A percentile compares a stretch with the other conserved stretches of the same genome.
Evolutionary conservation across 2,329 filamentous ascomycete genomes (phyloP).

Genomic region (Nigrospora osmanthi): DNA sequence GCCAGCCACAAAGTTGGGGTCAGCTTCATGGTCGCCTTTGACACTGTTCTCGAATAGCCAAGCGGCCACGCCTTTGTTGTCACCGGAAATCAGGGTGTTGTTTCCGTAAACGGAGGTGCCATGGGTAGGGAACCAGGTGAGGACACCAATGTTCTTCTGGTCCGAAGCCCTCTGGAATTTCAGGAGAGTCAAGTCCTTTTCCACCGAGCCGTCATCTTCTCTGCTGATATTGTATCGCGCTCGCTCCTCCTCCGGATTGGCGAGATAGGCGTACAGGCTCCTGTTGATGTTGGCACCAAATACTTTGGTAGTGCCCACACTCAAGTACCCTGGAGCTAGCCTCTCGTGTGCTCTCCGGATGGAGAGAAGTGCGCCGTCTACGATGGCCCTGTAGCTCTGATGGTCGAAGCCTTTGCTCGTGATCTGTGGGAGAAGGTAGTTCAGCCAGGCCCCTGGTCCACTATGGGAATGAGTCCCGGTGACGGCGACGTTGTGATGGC

Average conservation of each 20-base stretch:
- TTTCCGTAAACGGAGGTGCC: slow-evolving; percentile 87
- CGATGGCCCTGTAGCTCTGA: slow-evolving; percentile 83
- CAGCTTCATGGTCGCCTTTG: slow-evolving; percentile 42
- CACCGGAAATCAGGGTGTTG: slow-evolving; percentile 85
- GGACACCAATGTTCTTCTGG: slow-evolving; percentile 66
- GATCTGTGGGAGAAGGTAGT: slow-evolving; percentile 88
- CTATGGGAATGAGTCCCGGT: slow-evolving; percentile 92
- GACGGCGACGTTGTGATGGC: slow-evolving; percentile 74
- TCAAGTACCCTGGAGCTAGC: slow-evolving; percentile 39
- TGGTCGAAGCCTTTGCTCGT: slow-evolving; percentile 79
- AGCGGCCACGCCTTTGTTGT: slow-evolving; percentile 93
- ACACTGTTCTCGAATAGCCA: slow-evolving; percentile 73
- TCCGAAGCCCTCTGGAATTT: slow-evolving; percentile 70
- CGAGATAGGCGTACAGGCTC: slow-evolving; percentile 79
- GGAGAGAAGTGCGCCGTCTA: slow-evolving; percentile 75
- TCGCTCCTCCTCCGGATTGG: slow-evolving; percentile 74
- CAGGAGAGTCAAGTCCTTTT: slow-evolving; percentile 72
- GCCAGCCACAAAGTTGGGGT: slow-evolving; percentile 71
- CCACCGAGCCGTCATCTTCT: slow-evolving; percentile 47
- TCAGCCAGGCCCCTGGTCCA: slow-evolving; percentile 87
- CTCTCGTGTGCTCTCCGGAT: slow-evolving; percentile 74
- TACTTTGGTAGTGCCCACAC: slow-evolving; percentile 60
- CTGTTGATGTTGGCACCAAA: slow-evolving; percentile 79
- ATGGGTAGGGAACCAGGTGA: slow-evolving; percentile 91
- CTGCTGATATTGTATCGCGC: slow-evolving; percentile 50